Evolutionary conservation across 1,284 basidiomycete species (phyloP), one percentile per base, ranked within the genome.

Genomic region (Tilletia indica): DNA sequence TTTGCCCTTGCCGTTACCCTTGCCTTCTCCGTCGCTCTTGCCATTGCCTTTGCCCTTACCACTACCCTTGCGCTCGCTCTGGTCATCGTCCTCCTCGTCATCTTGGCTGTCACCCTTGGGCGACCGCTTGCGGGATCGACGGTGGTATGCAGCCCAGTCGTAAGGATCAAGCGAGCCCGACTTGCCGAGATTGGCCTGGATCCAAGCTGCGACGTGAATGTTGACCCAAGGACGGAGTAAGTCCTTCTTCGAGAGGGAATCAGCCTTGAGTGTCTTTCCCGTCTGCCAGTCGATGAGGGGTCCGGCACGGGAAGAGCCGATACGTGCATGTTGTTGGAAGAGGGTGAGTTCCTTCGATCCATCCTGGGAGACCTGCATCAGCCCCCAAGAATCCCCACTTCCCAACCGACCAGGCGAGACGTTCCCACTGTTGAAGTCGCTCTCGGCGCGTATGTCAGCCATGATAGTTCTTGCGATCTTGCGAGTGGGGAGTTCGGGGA

Each of bases 371-470:
- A 64, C 38, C 48, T 70, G 69, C 14, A 70, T 14, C 2, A 64
- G 0, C 19, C 69, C 69, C 14, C 25, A 31, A 34, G 69, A 58
- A 5, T 58, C 48, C 14, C 69, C 69, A 31, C 47, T 51, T 3
- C 21, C 69, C 45, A 70, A 42, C 12, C 68, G 54, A 19, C 68
- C 68, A n/a, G 68, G 68, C 36, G 68, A 69, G 47, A 69, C 49
- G 54, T 58, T 64, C 25, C 36, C 54, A 2, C 34, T 5, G 2
- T 45, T 31, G 56, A 70, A 70, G 48, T 70, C 69, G 34, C 31
- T 36, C 64, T 70, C 69, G 2, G 69, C 58, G 45, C 48, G 39
- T n/a, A 70, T 70, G 56, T 70, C 69, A 16, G 69, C 49, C 47
- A 70, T 49, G 45, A 70, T 36, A 11, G 47, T 36, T 12, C 69